These are phyloP conservation scores for Apium graveolens DNA, from an alignment of 129 eudicot species.

Conservation along the genomic window DNA sequence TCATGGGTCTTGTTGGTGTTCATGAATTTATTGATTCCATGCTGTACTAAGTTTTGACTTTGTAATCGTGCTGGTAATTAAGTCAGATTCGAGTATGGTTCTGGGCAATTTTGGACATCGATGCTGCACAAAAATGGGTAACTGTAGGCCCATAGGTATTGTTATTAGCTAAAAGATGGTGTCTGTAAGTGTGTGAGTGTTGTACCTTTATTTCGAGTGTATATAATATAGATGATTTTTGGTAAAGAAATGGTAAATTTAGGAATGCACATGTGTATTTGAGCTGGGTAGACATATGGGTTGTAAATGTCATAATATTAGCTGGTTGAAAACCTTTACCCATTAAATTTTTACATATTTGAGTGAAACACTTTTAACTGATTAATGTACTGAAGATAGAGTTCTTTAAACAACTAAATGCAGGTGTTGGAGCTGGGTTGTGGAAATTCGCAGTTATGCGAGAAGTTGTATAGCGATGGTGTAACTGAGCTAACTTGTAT, in stretches of 20 bases:
- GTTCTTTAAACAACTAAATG: slow-evolving; percentile 3
- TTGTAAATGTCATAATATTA: not conserved
- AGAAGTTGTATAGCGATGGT: slow-evolving; percentile 76
- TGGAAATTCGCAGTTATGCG: slow-evolving; percentile 88
- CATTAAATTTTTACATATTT: not conserved
- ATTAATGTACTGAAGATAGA: not conserved
- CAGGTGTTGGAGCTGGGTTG: slow-evolving; percentile 95
- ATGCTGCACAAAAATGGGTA: not conserved
- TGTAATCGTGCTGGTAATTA: not conserved
- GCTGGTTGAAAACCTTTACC: not conserved
- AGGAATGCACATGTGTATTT: not conserved
- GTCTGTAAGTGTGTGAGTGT: not conserved
- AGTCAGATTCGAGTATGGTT: not conserved
- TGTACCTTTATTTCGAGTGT: not conserved
- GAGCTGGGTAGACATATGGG: not conserved
- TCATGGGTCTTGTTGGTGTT: not conserved
- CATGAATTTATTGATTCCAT: not conserved
- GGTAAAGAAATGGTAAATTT: not conserved
- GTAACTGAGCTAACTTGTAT: slow-evolving; percentile 65
- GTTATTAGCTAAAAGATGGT: not conserved
- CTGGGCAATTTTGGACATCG: not conserved
- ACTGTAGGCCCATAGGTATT: not conserved
- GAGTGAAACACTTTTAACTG: not conserved
- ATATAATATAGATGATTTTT: not conserved
- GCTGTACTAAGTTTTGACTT: not conserved